Conservation (phyloP, 139 green algal genomes). For the Pleodorina starrii region DNA sequence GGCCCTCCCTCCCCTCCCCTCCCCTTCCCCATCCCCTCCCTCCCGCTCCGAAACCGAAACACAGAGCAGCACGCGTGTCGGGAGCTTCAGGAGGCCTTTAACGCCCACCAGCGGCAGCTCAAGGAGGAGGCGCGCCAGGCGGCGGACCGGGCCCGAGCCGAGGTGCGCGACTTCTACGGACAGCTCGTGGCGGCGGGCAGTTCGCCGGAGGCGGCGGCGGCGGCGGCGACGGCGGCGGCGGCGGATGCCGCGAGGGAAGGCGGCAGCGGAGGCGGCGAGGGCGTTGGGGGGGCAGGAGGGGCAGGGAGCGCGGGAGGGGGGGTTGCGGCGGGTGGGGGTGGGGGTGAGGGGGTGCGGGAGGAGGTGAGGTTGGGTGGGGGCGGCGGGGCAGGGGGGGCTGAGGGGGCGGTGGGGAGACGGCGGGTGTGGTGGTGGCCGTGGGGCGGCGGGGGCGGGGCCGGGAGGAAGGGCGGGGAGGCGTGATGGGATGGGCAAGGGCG, state of each 20-base stretch:
- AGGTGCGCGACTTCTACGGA: slow-evolving; percentile 16
- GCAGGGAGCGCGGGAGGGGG: neutral
- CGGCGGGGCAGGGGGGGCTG: neutral
- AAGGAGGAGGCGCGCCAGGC: slow-evolving; percentile 1
- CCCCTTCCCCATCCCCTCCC: too few species aligned
- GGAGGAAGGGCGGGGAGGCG: too few species aligned
- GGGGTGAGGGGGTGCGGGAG: neutral
- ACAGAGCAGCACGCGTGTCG: slow-evolving; percentile 52
- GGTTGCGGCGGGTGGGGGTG: neutral
- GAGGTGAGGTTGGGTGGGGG: neutral
- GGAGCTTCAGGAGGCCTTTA: slow-evolving; percentile 26
- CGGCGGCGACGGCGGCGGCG: neutral
- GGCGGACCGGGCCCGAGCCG: neutral
- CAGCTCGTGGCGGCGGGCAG: neutral
- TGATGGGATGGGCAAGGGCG: neutral
- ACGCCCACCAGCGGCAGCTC: slow-evolving; percentile 41
- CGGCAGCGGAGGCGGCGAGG: neutral
- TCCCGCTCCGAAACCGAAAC: neutral
- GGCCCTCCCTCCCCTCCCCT: too few species aligned
- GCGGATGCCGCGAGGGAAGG: neutral
- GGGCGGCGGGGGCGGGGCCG: neutral
- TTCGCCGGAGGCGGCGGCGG: neutral
- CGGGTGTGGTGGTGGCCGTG: neutral
- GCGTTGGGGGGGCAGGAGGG: neutral
- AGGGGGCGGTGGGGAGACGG: neutral